Evolutionary conservation across 2,329 filamentous ascomycete species (phyloP), one percentile per base, ranked within the genome.

Genomic region (Neofusicoccum sp.): DNA sequence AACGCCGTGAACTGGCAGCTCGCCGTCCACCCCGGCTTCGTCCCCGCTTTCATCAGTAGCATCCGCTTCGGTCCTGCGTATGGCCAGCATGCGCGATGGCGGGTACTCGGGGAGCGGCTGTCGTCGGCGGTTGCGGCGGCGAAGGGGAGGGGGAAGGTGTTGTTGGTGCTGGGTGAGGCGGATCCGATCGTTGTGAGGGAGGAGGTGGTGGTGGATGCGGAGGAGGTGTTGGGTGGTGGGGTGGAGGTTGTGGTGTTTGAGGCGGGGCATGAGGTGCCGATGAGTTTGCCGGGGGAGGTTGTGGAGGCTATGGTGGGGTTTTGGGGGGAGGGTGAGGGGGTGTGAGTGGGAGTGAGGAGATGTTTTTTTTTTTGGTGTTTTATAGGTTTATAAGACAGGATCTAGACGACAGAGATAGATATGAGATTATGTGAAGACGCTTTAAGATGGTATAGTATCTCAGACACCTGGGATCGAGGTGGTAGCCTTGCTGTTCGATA

Each of bases 21-120:
- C 20, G 76, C 80, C 36, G 69, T 82, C 30, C 89, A 93, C 70
- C 68, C 72, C 1, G 90, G 89, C 0, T 93, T 91, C 68, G 78
- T 91, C 4, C 78, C 79, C 2, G 84, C 89, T 0, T 92, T 92
- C 68, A 82, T 91, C 67, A 89, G 85, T 61, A 86, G 84, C 31
- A 87, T 93, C 65, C 81, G 86, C 20, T 76, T 89, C 67, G 87
- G 86, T 1, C 90, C 90, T 0, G 85, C 93, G 24, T 84, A 87
- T 63, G 81, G 82, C 11, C 83, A 88, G 64, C 81, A 86, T 60
- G 78, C 79, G 38, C 79, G 84, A 43, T 93, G 89, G 89, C 70
- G 70, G 26, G 73, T 78, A 1, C 77, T 92, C 33, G 80, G 82
- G 0, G 69, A 73, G 12, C 71, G 81, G 36, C 75, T 89, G 16